These are phyloP conservation scores for Onygena corvina DNA, from an alignment of 2,329 filamentous ascomycete genomes.

Conservation along the genomic window DNA sequence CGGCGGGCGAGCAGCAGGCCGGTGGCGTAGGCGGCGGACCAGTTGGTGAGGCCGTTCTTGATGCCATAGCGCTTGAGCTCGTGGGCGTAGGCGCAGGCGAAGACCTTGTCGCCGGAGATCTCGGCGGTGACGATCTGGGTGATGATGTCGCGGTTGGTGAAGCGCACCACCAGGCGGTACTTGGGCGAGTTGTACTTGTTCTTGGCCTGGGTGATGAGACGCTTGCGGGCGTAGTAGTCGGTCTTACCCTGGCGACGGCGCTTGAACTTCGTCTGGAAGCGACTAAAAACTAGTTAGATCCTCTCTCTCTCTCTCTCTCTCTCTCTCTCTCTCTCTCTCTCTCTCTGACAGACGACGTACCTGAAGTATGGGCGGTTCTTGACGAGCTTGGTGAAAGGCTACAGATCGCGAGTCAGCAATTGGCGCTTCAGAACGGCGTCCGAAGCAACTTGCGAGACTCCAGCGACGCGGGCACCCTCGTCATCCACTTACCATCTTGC, in stretches of 20 bases:
- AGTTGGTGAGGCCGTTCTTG: constrained; percentile 98
- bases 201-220: constrained; percentile 99
- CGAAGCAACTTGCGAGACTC: constrained; percentile 91
- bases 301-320: constrained; percentile 11
- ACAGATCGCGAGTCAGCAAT: constrained; percentile 87
- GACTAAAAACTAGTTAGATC: constrained; percentile 46
- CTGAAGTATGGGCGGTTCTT: constrained; percentile 99
- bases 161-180: constrained; percentile 98
- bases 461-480: background rate
- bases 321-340: constrained; percentile 15
- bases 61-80: constrained; percentile 97
- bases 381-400: constrained; percentile 87
- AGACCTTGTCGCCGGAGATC: constrained; percentile 96
- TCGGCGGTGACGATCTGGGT: constrained; percentile 94
- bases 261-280: constrained; percentile 99
- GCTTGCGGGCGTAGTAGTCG: constrained; percentile 99
- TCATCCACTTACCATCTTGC: constrained; percentile 35
- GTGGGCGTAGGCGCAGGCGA: constrained; percentile 83
- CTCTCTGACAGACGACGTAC: constrained; percentile 43
- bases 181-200: constrained; percentile 99
- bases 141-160: constrained; percentile 99
- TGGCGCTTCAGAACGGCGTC: constrained; percentile 86
- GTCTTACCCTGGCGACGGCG: constrained; percentile 93
- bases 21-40: constrained; percentile 92
- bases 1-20: constrained; percentile 95